Evolutionary conservation across 768 basidiomycete species (phyloP), one percentile per base, ranked within the genome.

Genomic region (Harrya chromipes): DNA sequence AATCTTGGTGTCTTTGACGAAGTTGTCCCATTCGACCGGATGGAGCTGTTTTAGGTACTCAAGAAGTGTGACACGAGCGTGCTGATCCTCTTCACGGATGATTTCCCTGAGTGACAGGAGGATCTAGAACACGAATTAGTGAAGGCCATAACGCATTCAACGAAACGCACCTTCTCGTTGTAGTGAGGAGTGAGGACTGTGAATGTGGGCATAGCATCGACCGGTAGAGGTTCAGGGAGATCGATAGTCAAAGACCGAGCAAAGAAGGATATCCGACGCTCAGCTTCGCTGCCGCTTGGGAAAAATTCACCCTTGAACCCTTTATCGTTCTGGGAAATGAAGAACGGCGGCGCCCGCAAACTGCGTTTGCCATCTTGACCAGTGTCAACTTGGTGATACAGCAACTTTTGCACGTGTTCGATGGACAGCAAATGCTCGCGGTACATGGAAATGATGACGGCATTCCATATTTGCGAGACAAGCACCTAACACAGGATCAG

Each of bases 161-260:
- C 20, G 43, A 19, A 23, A 54, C 76, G 10, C 38, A 87, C 87
- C 83, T 99, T 99, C 71, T 99, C 97, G 52, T 88, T 97, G 69
- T 99, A 99, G 71, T 99, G 97, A 13, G 97, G 97, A 0, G 94
- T 97, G 47, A 99, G 74, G 20, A 99, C 94, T 39, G 97, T 98
- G 77, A 99, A 99, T 0, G 95, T 97, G 2, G 97, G 97, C 97
- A 99, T 98, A n/a, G 94, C 90, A 67, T 98, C 94, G 37, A 99
- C 92, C 13, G 94, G 93, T 29, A 98, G 71, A 8, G 97, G 88
- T 58, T 91, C 87, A 17, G 95, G 97, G 43, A 98, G 83, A 41
- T 85, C 78, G n/a, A 94, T 97, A 6, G 97, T 98, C 59, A 99
- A 77, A 5, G 92, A 95, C 70, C 97, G 95, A 23, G 97, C 93